Evolutionary conservation across 1,284 basidiomycete genomes (phyloP), one percentile per base, ranked within the genome.

Genomic region (Leccinum angustisporum): DNA sequence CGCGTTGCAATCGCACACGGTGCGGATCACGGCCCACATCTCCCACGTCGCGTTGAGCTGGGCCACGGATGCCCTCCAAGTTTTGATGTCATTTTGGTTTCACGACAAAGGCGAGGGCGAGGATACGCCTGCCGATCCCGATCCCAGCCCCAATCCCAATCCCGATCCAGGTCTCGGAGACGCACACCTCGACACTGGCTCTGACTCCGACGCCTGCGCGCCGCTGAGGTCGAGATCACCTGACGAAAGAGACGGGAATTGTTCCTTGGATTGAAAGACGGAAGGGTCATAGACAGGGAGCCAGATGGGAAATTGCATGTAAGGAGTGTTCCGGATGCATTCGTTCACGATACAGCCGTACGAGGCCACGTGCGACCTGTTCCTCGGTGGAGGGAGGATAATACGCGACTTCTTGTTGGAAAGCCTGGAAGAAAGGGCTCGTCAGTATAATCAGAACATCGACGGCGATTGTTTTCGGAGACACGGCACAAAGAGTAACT

Each of bases 1-100:
- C 5, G 87, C 83, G 74, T 90, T 90, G 75, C 96, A 97, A 57
- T 88, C 88, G 76, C 97, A 98, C 18, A 98, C 81, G 3, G 88
- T 88, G 61, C 95, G 83, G 62, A 99, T 92, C 54, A 89, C 84
- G 75, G 98, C 96, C 97, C 97, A 99, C 83, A 95, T 95, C 75
- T 99, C 96, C 96, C 97, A 99, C 1, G 92, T 94, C 5, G 86
- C 87, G 70, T 91, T 90, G 25, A 92, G 82, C 66, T 94, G 90
- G 7, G 81, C 81, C 65, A 83, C 84, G 57, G 80, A 76, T 14
- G 73, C 76, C 38, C 72, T 73, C 51, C 59, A 54, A 5, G 73
- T 65, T 34, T 73, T 69, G 46, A 68, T 63, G 25, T 48, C 1
- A 13, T 16, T 25, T 2, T 70, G 65, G 30, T 61, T 69, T 55